Base-by-base conservation (phyloP, 352 stramenopile genomes). In the Phytophthora meadii region DNA sequence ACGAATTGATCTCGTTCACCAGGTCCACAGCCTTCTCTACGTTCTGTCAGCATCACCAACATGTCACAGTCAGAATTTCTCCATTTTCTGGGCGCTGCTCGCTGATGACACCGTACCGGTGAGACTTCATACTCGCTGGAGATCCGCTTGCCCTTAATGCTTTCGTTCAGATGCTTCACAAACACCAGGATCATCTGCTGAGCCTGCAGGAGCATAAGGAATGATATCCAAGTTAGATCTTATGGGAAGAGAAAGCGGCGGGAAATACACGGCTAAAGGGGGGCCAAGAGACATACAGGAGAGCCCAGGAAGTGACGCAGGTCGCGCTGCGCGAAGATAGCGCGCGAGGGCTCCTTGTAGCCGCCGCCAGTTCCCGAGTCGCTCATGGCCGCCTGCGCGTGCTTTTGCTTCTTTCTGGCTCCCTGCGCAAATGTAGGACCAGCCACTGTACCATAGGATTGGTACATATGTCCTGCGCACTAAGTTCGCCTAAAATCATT, bases 171-270 rank as follows among this genome's bases (percentile, higher is more conserved):
- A 41, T 90, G 78, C 70, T 92, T 92, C 28, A 94, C 80, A 48
- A 94, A 94, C 48, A 92, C 65, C 15, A 95, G 54, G 27, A 93
- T 79, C 80, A 92, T 92, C 47, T 94, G 79, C 55, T 93, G 87
- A 27, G 87, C 75, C 86, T 95, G 58, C 32, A 22, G 12, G 39
- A 61, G 46, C 34, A 42, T 30, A 37, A 14, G 51, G 34, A 58
- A 27, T 49, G 56, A 51, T 9, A 41, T 30, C 34, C 17, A 59
- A 68, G 15, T 15, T 30, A 47, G 32, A 37, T 17, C 12, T 41
- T 41, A 14, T 41, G 11, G 11, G 19, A 4, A 25, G 40, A 25
- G 28, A n/a, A 36, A 12, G 19, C 34, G 41, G 30, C 15, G 32
- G 12, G 2, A 40, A 22, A n/a, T 8, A 30, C n/a, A 36, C 47